A percentile compares a stretch with the other conserved stretches of the same genome.
phyloP scores from a whole-genome alignment of 2,329 filamentous ascomycete genomes.

The Aspergillus fischeri region DNA sequence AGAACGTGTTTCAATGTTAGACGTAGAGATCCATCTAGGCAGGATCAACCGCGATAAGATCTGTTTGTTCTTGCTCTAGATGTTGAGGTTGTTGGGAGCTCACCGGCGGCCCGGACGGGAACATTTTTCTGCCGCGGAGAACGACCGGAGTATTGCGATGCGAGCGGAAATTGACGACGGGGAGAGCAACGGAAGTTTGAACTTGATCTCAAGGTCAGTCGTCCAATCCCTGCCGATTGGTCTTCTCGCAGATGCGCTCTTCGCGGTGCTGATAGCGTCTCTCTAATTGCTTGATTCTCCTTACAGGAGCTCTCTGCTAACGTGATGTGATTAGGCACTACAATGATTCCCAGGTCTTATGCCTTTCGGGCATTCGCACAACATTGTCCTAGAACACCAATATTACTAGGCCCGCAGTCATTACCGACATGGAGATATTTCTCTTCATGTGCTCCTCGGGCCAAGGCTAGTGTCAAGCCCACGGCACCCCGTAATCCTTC shows the following conservation, averaged over 20 bases:
- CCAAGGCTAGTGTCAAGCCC: slow-evolving; percentile 17
- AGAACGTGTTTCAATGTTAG: slow-evolving; percentile 4
- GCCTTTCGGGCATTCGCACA: slow-evolving; percentile 25
- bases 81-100: slow-evolving; percentile 38
- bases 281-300: background rate
- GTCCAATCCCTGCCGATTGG: background rate
- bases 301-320: background rate
- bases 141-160: slow-evolving; percentile 15
- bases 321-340: slow-evolving; percentile 5
- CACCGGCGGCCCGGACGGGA: slow-evolving; percentile 38
- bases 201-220: background rate
- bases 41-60: slow-evolving; percentile 15
- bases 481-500: slow-evolving; percentile 6
- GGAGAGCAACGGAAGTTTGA: background rate
- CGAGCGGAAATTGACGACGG: background rate
- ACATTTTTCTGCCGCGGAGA: slow-evolving; percentile 39
- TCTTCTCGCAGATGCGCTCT: background rate
- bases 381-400: slow-evolving; percentile 18
- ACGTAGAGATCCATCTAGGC: slow-evolving; percentile 14
- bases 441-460: slow-evolving; percentile 23
- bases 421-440: slow-evolving; percentile 27
- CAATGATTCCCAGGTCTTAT: slow-evolving; percentile 30
- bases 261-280: background rate
- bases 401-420: slow-evolving; percentile 12
- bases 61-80: slow-evolving; percentile 11